Base-by-base conservation (phyloP, 257 asterid species). In the Parsonsia alboflavescens region DNA sequence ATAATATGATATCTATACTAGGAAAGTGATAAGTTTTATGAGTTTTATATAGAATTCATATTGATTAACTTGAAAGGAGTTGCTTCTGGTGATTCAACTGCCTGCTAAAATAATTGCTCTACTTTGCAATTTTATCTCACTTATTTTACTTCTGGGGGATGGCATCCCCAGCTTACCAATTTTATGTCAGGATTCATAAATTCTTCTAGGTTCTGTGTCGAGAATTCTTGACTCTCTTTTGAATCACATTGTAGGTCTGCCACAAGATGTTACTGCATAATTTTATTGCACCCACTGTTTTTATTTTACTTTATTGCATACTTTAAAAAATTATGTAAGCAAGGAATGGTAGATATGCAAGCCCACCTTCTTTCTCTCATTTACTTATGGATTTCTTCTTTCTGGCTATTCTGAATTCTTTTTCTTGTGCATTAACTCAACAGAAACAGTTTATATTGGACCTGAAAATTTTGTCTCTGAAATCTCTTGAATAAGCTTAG, bases 281-380 rank as follows among this genome's bases (percentile, higher is more conserved):
- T 1, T 36, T 64, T 33, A 19, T 19, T 13, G 22, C 22, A 17
- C 22, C 48, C 13, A 16, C 15, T 36, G 48, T 71, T 39, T 41
- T 3, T 1, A 33, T 33, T 33, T 33, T 33, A 33, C 39, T n/a
- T n/a, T n/a, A n/a, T n/a, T n/a, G 2, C 39, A 41, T 19, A 39
- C 16, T 7, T 63, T 2, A 63, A 30, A 62, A 15, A 28, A 39
- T 65, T 17, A 21, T 7, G 8, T 21, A 65, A 61, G 77, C 69
- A 48, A 30, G 48, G 49, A 64, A 21, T 61, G 33, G 21, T 6
- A 42, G 57, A 1, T 42, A 46, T 45, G 10, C 36, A 30, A 3
- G n/a, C 48, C 28, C 77, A 7, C 52, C 56, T 56, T 41, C 16
- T 54, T 42, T 74, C 54, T 30, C n/a, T 75, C 19, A 71, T 58